A percentile compares a stretch with the other conserved stretches of the same genome.
Evolutionary conservation across 208 protist species (phyloP).

Genomic region (Trichomonas gallinae): DNA sequence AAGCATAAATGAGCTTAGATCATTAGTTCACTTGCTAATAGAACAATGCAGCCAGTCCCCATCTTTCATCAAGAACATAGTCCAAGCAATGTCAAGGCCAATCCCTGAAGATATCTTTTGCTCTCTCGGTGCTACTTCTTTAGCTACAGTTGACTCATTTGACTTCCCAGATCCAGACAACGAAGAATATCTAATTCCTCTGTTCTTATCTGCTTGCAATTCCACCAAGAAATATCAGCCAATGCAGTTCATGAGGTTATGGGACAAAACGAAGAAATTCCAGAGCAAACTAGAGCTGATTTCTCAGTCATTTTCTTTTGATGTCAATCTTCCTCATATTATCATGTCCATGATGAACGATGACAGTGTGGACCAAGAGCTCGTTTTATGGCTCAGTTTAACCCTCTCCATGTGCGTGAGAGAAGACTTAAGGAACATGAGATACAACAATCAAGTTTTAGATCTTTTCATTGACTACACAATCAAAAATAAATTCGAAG

Average conservation of each 20-base stretch:
- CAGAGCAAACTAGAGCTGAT: background rate
- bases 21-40: background rate
- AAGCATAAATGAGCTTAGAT: background rate
- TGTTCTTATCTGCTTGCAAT: background rate
- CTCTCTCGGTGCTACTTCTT: background rate
- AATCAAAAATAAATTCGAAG: background rate
- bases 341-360: background rate
- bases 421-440: background rate
- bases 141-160: background rate
- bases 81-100: background rate
- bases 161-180: background rate
- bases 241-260: background rate
- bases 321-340: background rate
- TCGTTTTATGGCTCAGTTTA: background rate
- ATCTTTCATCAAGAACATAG: background rate
- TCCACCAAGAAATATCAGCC: background rate
- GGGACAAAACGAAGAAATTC: background rate
- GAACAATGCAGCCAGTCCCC: background rate
- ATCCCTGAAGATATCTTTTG: background rate
- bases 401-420: background rate
- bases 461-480: background rate
- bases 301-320: background rate
- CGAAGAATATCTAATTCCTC: background rate
- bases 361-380: background rate
- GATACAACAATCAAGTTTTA: background rate